These are phyloP conservation scores for Venustampulla echinocandica DNA, from an alignment of 495 filamentous ascomycete species.

Conservation along the genomic window DNA sequence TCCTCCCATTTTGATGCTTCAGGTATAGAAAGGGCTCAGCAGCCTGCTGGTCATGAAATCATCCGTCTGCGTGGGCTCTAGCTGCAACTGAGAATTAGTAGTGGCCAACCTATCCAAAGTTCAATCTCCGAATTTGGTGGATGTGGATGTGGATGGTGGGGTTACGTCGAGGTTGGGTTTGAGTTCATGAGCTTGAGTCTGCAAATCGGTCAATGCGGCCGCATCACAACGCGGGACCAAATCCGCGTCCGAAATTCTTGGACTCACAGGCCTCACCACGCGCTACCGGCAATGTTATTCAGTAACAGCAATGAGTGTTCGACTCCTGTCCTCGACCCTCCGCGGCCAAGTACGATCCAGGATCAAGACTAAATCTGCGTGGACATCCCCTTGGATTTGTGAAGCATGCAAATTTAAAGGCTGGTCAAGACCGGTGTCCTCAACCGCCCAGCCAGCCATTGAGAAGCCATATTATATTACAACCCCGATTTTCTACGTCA, in stretches of 20 bases:
- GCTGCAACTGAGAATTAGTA: no score
- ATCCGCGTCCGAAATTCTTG: constrained; percentile 2
- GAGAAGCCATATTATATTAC: constrained; percentile 93
- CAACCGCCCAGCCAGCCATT: constrained; percentile 2
- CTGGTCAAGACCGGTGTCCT: constrained; percentile 2
- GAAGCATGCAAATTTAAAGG: constrained; percentile 7
- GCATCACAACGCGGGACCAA: not conserved
- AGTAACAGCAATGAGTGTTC: constrained; percentile 6
- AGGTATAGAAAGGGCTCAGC: no score
- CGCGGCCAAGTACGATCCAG: not conserved
- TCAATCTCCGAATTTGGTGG: no score
- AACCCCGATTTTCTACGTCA: constrained; percentile 98
- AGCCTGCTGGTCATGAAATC: no score
- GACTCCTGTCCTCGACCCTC: constrained; percentile 3
- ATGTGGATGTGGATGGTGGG: no score
- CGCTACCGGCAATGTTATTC: not conserved
- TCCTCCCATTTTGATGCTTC: constrained; percentile 8
- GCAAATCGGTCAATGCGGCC: no score
- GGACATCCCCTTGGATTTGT: constrained; percentile 16
- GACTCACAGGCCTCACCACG: not conserved
- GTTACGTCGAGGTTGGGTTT: no score
- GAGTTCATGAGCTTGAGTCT: no score
- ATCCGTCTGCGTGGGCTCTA: no score
- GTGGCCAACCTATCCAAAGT: no score
- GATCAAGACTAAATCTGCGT: not conserved